A percentile compares a stretch with the other conserved stretches of the same genome.
Conservation (phyloP, 805 yeast genomes). For the Schwanniomyces occidentalis region DNA sequence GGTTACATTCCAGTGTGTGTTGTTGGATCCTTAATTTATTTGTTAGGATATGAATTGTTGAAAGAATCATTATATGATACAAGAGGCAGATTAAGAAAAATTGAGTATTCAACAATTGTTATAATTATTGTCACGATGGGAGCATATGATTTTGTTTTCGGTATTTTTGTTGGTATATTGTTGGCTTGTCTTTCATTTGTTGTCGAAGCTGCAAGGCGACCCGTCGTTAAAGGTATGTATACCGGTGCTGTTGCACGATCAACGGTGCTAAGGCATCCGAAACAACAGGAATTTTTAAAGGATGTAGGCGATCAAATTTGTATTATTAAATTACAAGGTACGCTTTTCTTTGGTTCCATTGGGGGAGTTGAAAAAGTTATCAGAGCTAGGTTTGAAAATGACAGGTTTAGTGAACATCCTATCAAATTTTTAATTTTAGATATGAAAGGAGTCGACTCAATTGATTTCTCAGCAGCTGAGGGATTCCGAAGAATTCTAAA, state of each 20-base stretch:
- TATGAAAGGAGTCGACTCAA: conserved; percentile 74
- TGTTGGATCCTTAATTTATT: conserved; percentile 87
- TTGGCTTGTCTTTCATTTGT: conserved; percentile 94
- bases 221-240: conserved; percentile 78
- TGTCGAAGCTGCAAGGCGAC: conserved; percentile 83
- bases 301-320: conserved; percentile 91
- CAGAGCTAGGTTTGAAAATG: conserved; percentile 61
- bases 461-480: conserved; percentile 95
- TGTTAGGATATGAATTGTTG: conserved; percentile 86
- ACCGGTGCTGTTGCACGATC: conserved; percentile 89
- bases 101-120: conserved; percentile 82
- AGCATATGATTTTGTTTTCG: conserved; percentile 89
- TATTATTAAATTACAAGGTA: conserved; percentile 82
- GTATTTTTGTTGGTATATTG: conserved; percentile 85
- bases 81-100: conserved; percentile 65
- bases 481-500: conserved; percentile 87
- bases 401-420: conserved; percentile 51
- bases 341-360: conserved; percentile 92
- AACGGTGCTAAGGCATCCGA: conserved; percentile 87
- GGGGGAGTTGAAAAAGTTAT: conserved; percentile 84
- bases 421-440: conserved; percentile 83
- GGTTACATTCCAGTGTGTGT: conserved; percentile 95
- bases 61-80: conserved; percentile 88
- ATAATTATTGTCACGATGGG: conserved; percentile 95
- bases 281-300: conserved; percentile 79